Percentiles rank a stretch among this genome's conserved stretches.
Evolutionary conservation across 345 rosid genomes (phyloP).

Genomic region (Streptanthus diversifolius): DNA sequence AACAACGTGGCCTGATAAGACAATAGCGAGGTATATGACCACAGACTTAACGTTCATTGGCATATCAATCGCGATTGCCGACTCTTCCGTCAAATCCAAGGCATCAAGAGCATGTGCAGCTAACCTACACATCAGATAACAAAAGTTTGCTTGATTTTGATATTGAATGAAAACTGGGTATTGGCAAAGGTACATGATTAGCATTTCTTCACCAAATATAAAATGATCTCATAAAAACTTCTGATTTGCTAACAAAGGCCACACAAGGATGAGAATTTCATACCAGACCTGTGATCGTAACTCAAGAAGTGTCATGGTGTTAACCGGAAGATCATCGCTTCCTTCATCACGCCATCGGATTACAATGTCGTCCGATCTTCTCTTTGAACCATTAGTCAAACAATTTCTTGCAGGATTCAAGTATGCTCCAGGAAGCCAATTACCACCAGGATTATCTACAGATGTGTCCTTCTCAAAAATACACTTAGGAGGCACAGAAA

Average conservation of each 20-base stretch:
- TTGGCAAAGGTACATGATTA: background rate
- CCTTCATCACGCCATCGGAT: constrained; percentile 89
- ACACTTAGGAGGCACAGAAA: constrained; percentile 62
- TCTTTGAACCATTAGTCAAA: constrained; percentile 45
- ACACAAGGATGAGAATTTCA: constrained; percentile 22
- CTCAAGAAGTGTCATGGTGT: constrained; percentile 66
- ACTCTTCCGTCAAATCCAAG: constrained; percentile 65
- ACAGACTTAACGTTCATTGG: constrained; percentile 89
- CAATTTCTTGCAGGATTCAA: constrained; percentile 78
- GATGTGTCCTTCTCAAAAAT: constrained; percentile 43
- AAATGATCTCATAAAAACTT: background rate
- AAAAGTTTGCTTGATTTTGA: background rate
- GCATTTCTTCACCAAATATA: background rate
- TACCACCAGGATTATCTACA: constrained; percentile 63
- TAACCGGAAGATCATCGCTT: constrained; percentile 59
- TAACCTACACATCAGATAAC: constrained; percentile 47
- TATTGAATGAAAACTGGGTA: background rate
- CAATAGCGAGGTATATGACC: constrained; percentile 84
- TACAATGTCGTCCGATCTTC: constrained; percentile 55
- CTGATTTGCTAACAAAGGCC: background rate
- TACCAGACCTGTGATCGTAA: constrained; percentile 82
- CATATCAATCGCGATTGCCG: constrained; percentile 91
- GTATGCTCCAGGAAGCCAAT: constrained; percentile 91
- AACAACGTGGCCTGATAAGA: constrained; percentile 78
- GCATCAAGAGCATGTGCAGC: constrained; percentile 69